A percentile compares a stretch with the other conserved stretches of the same genome.
Conservation (phyloP, 2,329 filamentous ascomycete species). For the Thielaviopsis populi region DNA sequence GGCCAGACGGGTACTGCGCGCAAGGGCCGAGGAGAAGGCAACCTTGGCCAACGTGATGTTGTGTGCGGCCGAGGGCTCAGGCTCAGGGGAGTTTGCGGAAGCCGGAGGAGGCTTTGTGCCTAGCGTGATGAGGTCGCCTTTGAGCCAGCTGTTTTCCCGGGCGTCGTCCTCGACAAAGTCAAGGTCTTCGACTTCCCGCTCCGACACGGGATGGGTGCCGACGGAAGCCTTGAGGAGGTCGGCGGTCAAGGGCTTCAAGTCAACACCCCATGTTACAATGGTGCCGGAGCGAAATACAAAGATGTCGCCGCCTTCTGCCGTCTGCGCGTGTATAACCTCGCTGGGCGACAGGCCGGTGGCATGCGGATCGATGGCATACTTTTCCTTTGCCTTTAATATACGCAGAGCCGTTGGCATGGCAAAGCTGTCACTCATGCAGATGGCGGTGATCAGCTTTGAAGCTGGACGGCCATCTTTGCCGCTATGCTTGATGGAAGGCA, state of each 20-base stretch:
- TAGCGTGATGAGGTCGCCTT: constrained; percentile 76
- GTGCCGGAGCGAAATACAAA: constrained; percentile 95
- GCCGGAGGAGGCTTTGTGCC: constrained; percentile 51
- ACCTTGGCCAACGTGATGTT: constrained; percentile 74
- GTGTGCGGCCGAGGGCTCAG: constrained; percentile 30
- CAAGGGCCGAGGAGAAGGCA: constrained; percentile 87
- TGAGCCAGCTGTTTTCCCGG: constrained; percentile 60
- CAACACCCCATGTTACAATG: constrained; percentile 80
- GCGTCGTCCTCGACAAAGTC: constrained; percentile 67
- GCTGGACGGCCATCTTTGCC: not conserved
- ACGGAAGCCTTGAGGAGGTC: constrained; percentile 63
- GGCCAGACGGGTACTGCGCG: constrained; percentile 82
- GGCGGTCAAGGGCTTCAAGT: constrained; percentile 58
- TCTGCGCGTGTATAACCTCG: constrained; percentile 48
- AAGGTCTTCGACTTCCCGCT: constrained; percentile 74
- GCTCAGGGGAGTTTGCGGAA: constrained; percentile 22
- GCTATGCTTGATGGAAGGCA: not conserved
- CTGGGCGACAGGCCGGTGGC: constrained; percentile 43
- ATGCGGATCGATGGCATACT: constrained; percentile 48
- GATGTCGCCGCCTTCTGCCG: constrained; percentile 59
- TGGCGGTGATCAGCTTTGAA: constrained; percentile 33
- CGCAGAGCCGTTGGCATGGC: constrained; percentile 46
- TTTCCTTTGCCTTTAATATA: constrained; percentile 38
- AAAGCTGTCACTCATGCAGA: constrained; percentile 49
- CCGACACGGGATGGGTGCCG: constrained; percentile 50